phyloP scores from a whole-genome alignment of 1,284 basidiomycete genomes.

The Leccinum variabile region DNA sequence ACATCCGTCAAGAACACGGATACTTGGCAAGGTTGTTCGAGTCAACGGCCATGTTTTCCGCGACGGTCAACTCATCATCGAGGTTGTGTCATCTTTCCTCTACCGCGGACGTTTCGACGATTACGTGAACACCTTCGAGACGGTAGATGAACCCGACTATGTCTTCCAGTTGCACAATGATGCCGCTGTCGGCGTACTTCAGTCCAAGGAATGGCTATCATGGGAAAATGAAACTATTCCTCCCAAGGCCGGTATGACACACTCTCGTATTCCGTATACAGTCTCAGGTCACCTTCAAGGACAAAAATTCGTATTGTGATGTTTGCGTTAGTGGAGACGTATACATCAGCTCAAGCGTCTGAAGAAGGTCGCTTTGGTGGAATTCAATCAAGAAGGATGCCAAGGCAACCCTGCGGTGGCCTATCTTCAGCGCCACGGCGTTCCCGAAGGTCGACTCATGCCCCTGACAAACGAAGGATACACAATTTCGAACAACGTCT shows the following conservation, averaged over 20 bases:
- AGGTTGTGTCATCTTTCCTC: constrained; percentile 94
- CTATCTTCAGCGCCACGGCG: constrained; percentile 90
- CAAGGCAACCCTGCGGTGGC: constrained; percentile 93
- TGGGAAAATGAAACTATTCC: constrained; percentile 87
- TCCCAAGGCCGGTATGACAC: constrained; percentile 73
- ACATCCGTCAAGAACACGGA: constrained; percentile 89
- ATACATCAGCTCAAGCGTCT: constrained; percentile 82
- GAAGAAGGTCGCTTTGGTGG: constrained; percentile 85
- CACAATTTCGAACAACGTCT: constrained; percentile 62
- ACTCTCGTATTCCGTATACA: constrained; percentile 84
- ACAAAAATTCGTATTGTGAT: constrained; percentile 82
- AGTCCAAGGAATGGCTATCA: constrained; percentile 97
- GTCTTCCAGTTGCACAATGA: constrained; percentile 75
- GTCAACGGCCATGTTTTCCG: constrained; percentile 87
- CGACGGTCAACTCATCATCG: constrained; percentile 78
- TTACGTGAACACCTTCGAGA: constrained; percentile 95
- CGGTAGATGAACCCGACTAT: constrained; percentile 87
- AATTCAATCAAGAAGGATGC: constrained; percentile 84
- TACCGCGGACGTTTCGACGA: constrained; percentile 95
- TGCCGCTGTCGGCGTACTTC: constrained; percentile 85
- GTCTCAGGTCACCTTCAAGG: constrained; percentile 88
- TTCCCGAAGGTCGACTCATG: constrained; percentile 71
- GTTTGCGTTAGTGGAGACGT: constrained; percentile 85
- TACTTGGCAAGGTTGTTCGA: constrained; percentile 89
- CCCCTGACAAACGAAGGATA: constrained; percentile 88